Evolutionary conservation across 352 stramenopile genomes (phyloP).

Genomic region (Pythium chondricola): DNA sequence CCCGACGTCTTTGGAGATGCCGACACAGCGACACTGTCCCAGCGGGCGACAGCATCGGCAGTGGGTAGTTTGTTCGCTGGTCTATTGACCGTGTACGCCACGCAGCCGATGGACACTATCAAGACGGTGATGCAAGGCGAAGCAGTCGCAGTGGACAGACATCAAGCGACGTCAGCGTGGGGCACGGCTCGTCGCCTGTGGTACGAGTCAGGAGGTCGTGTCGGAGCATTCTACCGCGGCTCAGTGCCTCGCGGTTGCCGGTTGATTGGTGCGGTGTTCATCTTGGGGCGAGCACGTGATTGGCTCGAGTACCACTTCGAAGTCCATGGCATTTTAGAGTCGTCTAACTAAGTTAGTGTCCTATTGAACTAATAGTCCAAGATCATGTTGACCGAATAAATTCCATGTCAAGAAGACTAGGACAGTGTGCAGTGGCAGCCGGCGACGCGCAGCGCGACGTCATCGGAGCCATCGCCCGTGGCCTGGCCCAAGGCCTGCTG

Average conservation of each 20-base stretch:
- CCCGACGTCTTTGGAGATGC: constrained; percentile 47
- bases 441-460: constrained; percentile 20
- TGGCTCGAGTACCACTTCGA: constrained; percentile 67
- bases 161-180: constrained; percentile 30
- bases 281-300: constrained; percentile 66
- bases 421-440: constrained; percentile 52
- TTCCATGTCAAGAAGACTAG: too few species aligned
- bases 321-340: constrained; percentile 48
- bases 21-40: constrained; percentile 45
- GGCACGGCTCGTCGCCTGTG: constrained; percentile 42
- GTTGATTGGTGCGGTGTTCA: constrained; percentile 77
- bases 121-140: constrained; percentile 86
- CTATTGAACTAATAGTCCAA: too few species aligned
- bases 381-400: too few species aligned
- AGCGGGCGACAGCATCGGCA: constrained; percentile 54
- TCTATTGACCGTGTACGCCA: constrained; percentile 65
- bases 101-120: constrained; percentile 76
- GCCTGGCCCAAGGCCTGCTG: constrained; percentile 17
- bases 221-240: constrained; percentile 64
- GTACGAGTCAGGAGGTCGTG: constrained; percentile 30
- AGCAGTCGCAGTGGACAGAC: constrained; percentile 33
- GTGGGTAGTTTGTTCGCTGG: constrained; percentile 62
- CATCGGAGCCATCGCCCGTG: neutral
- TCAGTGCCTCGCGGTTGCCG: constrained; percentile 67
- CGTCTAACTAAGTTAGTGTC: too few species aligned